Evolutionary conservation across 257 asterid species (phyloP), one percentile per base, ranked within the genome.

Genomic region (Petunia axillaris): DNA sequence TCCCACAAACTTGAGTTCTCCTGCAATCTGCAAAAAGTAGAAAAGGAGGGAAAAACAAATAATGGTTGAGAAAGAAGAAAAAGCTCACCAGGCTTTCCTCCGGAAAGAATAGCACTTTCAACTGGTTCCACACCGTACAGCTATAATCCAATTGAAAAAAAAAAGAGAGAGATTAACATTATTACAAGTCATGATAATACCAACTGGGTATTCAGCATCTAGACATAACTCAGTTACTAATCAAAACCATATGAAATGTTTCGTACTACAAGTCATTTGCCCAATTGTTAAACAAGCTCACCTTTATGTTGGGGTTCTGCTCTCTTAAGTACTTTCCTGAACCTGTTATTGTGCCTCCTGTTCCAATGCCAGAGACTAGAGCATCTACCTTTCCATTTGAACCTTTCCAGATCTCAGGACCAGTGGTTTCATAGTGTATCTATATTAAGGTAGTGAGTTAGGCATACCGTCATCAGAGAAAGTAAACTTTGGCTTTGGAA

Each of bases 341-440:
- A 58, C 97, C 98, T 4, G 95, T 88, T 55, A 93, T 89, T 4
- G 98, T 91, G 73, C 95, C 97, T 13, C 98, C 98, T 1, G 97
- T 91, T 13, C 95, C 98, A 46, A 93, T 85, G 15, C 97, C 98
- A 81, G 97, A 87, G 78, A 93, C 89, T 58, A 91, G 79, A 1
- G 85, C 93, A 71, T 93, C 95, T 46, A 93, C 46, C 71, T 93
- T 89, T 16, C 93, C 95, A 9, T 73, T 79, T 53, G 97, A 84
- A 38, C 89, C 93, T 82, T 87, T 86, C 97, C 98, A 93, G 74
- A 93, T 54, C 85, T 93, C 98, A 35, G 98, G 97, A 39, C 98
- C 98, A n/a, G 98, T 93, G 68, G 98, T 93, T 80, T 93, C 95
- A 79, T 93, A 91, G 85, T 93, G 98, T 82, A 90, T 84, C 97